Evolutionary conservation across 2,329 filamentous ascomycete genomes (phyloP), one percentile per base, ranked within the genome.

Genomic region (Fusarium nematophilum): DNA sequence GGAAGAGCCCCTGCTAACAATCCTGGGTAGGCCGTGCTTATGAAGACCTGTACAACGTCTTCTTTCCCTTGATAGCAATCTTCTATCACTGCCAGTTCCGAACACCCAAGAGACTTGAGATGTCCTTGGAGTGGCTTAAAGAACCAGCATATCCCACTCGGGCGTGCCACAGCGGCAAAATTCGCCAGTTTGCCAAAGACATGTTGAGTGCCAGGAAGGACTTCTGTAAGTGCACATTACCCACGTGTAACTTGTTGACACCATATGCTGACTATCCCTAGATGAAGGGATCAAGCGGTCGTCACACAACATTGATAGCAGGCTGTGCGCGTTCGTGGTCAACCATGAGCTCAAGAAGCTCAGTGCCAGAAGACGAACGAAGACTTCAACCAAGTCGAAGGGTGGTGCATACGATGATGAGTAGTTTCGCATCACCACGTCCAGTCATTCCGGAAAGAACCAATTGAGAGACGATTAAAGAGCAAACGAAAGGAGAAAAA

Each of bases 71-170:
- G 40, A 64, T 78, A 43, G 65, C 76, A 25, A 68, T 73, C 25
- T 77, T 78, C 57, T 77, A 78, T 52, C 75, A 77, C 58, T 77
- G 75, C 57, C 75, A 77, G 43, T 78, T 77, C 57, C 70, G 75
- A 27, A 77, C 72, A 37, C 76, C 75, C 62, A 77, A 78, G 67
- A 76, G 73, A 56, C 59, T 78, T 37, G 75, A 78, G 46, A 59
- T 77, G 47, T 73, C 75, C 3, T 61, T 77, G 34, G 74, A 76
- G 46, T 77, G 75, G 73, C 66, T 77, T 29, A 73, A 75, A 50
- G 49, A 62, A n/a, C 60, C 68, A 1, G 53, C 58, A 3, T 72
- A 70, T 21, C 68, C 71, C 5, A 53, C 61, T 37, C 53, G 62
- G 33, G 58, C 69, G 34, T 59, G 59, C 44, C 62, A 70, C n/a